Conservation (phyloP, 2,329 filamentous ascomycete species). For the Aspergillaceae sp. region DNA sequence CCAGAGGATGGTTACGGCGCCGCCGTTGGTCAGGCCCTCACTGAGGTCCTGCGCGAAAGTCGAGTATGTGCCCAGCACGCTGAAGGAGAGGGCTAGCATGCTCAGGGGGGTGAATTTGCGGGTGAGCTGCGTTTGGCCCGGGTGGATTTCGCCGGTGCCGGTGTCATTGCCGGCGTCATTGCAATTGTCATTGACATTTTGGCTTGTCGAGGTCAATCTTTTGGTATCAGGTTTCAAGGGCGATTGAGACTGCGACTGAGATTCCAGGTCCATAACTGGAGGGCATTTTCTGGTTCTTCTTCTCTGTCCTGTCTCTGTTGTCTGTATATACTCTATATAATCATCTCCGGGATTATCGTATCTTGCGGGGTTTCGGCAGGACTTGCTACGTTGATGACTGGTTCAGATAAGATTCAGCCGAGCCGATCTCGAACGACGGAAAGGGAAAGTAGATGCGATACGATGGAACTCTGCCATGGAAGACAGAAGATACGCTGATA, state of each 20-base stretch:
- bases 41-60: slow-evolving; percentile 48
- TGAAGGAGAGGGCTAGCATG: slow-evolving; percentile 51
- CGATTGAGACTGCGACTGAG: no score
- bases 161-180: no score
- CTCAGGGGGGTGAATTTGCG: slow-evolving; percentile 48
- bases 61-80: slow-evolving; percentile 50
- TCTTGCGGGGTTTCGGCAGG: slow-evolving; percentile 18
- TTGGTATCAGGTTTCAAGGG: no score
- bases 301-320: neutral
- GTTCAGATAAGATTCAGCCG: neutral
- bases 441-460: neutral
- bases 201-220: no score
- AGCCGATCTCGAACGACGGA: no score
- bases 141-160: slow-evolving; percentile 16
- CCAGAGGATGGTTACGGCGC: slow-evolving; percentile 49
- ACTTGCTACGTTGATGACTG: slow-evolving; percentile 18
- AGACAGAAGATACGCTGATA: no score
- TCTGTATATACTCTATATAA: no score
- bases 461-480: neutral
- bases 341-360: slow-evolving; percentile 2
- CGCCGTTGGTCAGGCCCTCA: slow-evolving; percentile 48
- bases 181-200: no score
- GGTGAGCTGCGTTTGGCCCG: slow-evolving; percentile 29
- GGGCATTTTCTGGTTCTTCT: no score
- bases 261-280: no score